Evolutionary conservation across 805 yeast species (phyloP), one percentile per base, ranked within the genome.

Genomic region (Saturnispora quitensis): DNA sequence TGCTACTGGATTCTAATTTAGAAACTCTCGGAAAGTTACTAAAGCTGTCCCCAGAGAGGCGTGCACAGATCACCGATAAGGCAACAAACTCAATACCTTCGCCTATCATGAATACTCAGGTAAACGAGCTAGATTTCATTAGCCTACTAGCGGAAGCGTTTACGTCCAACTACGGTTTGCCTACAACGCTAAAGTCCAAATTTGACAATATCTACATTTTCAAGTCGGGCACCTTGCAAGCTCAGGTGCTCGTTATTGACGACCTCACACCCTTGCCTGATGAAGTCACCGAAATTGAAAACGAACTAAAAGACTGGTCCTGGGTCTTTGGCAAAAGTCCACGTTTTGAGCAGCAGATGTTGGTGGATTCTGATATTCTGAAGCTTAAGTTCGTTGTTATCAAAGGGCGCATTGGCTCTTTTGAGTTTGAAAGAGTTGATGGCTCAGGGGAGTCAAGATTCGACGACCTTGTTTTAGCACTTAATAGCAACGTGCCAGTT

Each of bases 251-350:
- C 28, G 57, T 58, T 22, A 22, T 69, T 3, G 65, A 65, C 22
- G 57, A 59, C 43, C 43, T 58, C 5, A 36, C 50, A 3, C 58
- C 60, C 5, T 50, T 69, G 10, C 72, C 72, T 0, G 18, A 57
- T 0, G 80, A 78, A 33, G 69, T 85, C 0, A 28, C 51, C 2
- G 59, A 70, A 3, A 68, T 70, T 0, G 71, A 73, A 33, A 53
- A 66, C 0, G 73, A 73, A 27, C 67, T 88, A 18, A 61, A 68
- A 43, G 65, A 73, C 20, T 84, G 93, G 86, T 70, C 77, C 1
- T 90, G 96, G 96, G 77, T 70, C 36, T 89, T 69, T 64, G 90
- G 89, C 1, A 71, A 74, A 20, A 84, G 96, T 0, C 97, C 97
- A 0, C 73, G 71, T 53, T 93, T 91, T 63, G 71, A 75, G 40